phyloP scores from a whole-genome alignment of 2,329 filamentous ascomycete species.

The Hortaea werneckii region DNA sequence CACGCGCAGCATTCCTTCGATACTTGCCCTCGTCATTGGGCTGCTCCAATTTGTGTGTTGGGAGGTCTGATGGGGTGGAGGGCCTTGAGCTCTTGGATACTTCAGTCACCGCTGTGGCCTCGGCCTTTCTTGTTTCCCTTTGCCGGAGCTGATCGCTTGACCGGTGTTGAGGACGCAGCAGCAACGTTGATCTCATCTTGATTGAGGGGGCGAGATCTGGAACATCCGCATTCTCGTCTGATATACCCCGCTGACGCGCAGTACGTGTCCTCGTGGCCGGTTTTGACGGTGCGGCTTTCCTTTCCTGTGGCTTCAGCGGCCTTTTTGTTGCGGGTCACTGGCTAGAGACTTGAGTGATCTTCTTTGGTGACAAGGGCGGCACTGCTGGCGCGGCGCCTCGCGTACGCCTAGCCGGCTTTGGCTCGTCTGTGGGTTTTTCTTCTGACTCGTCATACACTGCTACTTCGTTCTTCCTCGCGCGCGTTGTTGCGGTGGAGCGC shows the following conservation, averaged over 20 bases:
- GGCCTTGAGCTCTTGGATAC: slow-evolving; percentile 12
- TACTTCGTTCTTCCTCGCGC: slow-evolving; percentile 3
- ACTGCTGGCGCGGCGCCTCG: slow-evolving; percentile 9
- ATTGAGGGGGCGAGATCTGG: slow-evolving; percentile 3
- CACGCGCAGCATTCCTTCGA: neutral
- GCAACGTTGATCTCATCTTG: slow-evolving; percentile 5
- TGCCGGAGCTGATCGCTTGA: slow-evolving; percentile 1
- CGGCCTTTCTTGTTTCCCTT: neutral
- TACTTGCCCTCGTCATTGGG: slow-evolving; percentile 9
- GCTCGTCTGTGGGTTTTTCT: neutral
- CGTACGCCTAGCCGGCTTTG: slow-evolving; percentile 1
- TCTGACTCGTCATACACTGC: neutral
- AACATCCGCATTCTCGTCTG: slow-evolving; percentile 23
- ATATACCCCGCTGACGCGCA: slow-evolving; percentile 14
- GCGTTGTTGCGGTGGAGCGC: neutral
- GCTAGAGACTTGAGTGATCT: slow-evolving; percentile 25
- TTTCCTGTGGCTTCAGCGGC: slow-evolving; percentile 4
- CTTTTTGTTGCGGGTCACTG: slow-evolving; percentile 8
- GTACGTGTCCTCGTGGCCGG: neutral
- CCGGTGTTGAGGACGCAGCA: slow-evolving; percentile 1
- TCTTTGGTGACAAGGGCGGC: slow-evolving; percentile 25
- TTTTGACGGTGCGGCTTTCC: neutral
- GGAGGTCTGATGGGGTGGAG: slow-evolving; percentile 15
- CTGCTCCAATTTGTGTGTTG: slow-evolving; percentile 6
- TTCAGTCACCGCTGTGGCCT: slow-evolving; percentile 6